These are phyloP conservation scores for Silybum marianum DNA, from an alignment of 129 eudicot genomes.

Conservation along the genomic window DNA sequence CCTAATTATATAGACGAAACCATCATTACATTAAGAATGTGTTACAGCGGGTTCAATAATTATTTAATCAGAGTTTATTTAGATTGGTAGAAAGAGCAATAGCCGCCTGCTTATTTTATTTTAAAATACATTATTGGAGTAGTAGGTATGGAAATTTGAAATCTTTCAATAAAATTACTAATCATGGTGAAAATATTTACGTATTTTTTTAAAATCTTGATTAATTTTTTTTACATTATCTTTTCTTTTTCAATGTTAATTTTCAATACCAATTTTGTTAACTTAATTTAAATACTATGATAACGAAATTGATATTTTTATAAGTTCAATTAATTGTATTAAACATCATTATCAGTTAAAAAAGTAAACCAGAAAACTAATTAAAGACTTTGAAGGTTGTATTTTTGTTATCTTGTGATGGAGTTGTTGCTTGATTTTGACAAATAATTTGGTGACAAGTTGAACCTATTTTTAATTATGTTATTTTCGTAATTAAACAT, in stretches of 20 bases:
- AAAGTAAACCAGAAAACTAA: not conserved
- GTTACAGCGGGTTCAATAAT: not conserved
- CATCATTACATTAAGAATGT: not conserved
- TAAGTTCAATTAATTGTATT: too few relatives aligned
- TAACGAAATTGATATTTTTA: not conserved
- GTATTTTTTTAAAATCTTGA: not conserved
- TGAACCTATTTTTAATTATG: not conserved
- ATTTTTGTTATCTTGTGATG: not conserved
- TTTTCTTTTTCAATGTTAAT: not conserved
- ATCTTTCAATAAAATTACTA: not conserved
- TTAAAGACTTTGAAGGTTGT: not conserved
- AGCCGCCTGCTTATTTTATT: slow-evolving; percentile 26
- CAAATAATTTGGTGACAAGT: not conserved
- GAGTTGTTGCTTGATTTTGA: not conserved
- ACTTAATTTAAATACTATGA: not conserved
- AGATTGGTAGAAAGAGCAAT: not conserved
- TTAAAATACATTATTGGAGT: not conserved
- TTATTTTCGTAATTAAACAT: not conserved
- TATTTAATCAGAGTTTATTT: not conserved
- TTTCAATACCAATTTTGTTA: not conserved
- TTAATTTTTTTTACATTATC: not conserved
- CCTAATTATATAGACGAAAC: too few relatives aligned
- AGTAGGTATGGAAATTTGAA: slow-evolving; percentile 30
- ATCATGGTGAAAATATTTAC: not conserved
- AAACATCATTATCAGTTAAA: too few relatives aligned